Conservation (phyloP, 225 moss, liverwort and hornwort species). For the Marchantia paleacea region DNA sequence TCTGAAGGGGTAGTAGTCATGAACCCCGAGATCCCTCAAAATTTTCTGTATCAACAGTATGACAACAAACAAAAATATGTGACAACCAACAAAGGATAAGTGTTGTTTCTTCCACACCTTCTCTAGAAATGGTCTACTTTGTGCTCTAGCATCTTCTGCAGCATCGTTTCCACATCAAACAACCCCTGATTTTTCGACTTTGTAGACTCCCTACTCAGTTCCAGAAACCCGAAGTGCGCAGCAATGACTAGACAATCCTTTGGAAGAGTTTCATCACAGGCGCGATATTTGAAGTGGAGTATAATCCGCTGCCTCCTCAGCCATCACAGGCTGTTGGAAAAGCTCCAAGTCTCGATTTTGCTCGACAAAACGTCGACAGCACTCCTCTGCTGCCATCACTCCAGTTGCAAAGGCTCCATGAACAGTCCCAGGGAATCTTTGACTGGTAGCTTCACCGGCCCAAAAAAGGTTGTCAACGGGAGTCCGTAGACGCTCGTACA, state of each 20-base stretch:
- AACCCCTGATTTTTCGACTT: background rate
- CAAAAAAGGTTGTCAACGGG: conserved; percentile 92
- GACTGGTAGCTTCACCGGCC: conserved; percentile 96
- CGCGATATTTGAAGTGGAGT: conserved; percentile 85
- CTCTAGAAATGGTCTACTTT: conserved; percentile 6
- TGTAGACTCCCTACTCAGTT: background rate
- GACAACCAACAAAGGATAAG: background rate
- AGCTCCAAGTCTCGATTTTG: conserved; percentile 75
- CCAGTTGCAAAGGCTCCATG: conserved; percentile 94
- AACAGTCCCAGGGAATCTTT: conserved; percentile 89
- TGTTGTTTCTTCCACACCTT: background rate
- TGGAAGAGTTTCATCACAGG: conserved; percentile 45
- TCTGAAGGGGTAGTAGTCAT: conserved; percentile 19
- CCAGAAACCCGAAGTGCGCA: background rate
- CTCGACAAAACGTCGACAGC: conserved; percentile 70
- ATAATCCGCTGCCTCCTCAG: conserved; percentile 67
- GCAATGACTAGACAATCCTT: conserved; percentile 1
- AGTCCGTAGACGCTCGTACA: conserved; percentile 75
- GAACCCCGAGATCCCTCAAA: conserved; percentile 31
- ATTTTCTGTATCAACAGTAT: conserved; percentile 25
- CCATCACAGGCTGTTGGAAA: conserved; percentile 93
- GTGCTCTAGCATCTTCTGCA: background rate
- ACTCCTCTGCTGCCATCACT: conserved; percentile 89
- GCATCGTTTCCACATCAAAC: conserved; percentile 10
- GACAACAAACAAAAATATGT: background rate